Conservation (phyloP, 2,329 filamentous ascomycete species). For the Dendrostoma leiphaemia region DNA sequence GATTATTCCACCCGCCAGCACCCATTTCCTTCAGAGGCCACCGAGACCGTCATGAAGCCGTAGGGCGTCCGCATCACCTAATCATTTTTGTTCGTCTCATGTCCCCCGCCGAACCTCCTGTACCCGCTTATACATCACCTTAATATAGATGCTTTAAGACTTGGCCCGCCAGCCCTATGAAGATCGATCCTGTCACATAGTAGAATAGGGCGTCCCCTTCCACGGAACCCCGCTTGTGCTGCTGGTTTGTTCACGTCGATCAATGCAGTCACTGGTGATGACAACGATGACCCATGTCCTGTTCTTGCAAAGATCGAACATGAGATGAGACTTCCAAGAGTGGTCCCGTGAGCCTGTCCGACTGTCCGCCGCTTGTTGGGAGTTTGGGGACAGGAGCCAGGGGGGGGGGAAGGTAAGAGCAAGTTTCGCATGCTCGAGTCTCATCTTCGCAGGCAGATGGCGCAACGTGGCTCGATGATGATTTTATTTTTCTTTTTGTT, state of each 20-base stretch:
- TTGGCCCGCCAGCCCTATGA: neutral
- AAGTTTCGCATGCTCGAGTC: neutral
- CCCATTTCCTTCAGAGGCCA: neutral
- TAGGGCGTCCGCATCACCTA: neutral
- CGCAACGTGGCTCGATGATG: conserved; percentile 5
- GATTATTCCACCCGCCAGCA: neutral
- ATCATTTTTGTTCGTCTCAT: neutral
- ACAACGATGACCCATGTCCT: neutral
- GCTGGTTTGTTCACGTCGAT: too few relatives aligned
- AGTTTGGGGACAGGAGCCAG: too few relatives aligned
- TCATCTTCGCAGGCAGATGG: conserved; percentile 7
- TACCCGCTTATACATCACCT: neutral
- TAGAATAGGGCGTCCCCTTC: too few relatives aligned
- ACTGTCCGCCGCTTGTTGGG: too few relatives aligned
- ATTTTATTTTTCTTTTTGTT: too few relatives aligned
- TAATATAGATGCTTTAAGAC: neutral
- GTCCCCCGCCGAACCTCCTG: neutral
- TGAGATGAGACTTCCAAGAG: conserved; percentile 13
- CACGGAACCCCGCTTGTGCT: too few relatives aligned
- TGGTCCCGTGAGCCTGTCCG: too few relatives aligned
- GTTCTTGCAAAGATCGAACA: neutral
- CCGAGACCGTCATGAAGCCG: neutral
- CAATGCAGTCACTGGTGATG: neutral
- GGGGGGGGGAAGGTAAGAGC: too few relatives aligned
- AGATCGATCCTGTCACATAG: neutral